Percentiles rank a stretch among this genome's conserved stretches.
phyloP scores from a whole-genome alignment of 2,329 filamentous ascomycete species.

The Sphaerostilbella broomeana region DNA sequence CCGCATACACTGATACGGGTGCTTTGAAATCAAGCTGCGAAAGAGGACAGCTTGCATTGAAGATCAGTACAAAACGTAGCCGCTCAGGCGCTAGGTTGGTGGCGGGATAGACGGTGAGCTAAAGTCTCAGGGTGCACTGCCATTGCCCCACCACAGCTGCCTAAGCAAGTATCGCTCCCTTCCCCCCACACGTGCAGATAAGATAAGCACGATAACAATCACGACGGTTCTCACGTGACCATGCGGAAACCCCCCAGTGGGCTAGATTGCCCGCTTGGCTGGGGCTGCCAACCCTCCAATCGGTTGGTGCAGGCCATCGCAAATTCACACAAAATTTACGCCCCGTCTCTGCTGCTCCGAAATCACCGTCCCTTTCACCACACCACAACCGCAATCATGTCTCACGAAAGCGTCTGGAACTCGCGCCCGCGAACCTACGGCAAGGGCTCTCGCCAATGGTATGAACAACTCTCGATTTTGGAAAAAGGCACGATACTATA shows the following conservation, averaged over 20 bases:
- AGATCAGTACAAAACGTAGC: conserved; percentile 3
- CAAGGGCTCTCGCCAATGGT: conserved; percentile 93
- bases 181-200: conserved; percentile 8
- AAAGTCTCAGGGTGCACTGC: no score
- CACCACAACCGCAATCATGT: conserved; percentile 44
- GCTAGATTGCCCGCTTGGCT: conserved; percentile 17
- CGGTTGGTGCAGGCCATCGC: conserved; percentile 24
- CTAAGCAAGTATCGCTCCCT: neutral
- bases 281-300: conserved; percentile 35
- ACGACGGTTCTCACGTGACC: conserved; percentile 16
- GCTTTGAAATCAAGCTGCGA: conserved; percentile 12
- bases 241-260: conserved; percentile 2
- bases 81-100: conserved; percentile 1
- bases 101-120: conserved; percentile 1
- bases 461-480: no score
- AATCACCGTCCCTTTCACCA: conserved; percentile 27
- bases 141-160: neutral
- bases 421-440: conserved; percentile 95
- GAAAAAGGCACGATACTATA: no score
- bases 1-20: conserved; percentile 2
- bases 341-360: conserved; percentile 27
- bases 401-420: conserved; percentile 97
- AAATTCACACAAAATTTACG: conserved; percentile 37
- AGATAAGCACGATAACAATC: conserved; percentile 1
- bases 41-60: conserved; percentile 14